A percentile compares a stretch with the other conserved stretches of the same genome.
Evolutionary conservation across 2,329 filamentous ascomycete species (phyloP).

Genomic region (Alternaria arborescens): DNA sequence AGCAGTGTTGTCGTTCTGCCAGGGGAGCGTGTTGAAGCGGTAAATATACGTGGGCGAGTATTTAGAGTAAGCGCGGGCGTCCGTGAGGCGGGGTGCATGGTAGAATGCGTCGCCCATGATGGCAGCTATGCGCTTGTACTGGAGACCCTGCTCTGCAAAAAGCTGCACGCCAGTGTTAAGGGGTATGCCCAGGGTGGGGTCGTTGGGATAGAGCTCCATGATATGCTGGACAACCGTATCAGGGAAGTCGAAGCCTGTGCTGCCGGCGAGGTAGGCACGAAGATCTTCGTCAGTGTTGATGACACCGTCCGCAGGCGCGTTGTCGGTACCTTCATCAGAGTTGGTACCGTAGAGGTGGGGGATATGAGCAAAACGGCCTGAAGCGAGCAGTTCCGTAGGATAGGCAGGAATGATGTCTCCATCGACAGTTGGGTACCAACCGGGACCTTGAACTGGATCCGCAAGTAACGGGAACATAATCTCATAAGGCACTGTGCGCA

Average conservation of each 20-base stretch:
- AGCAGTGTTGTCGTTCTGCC: constrained; percentile 34
- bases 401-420: constrained; percentile 65
- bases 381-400: constrained; percentile 62
- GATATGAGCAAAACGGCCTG: constrained; percentile 69
- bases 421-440: constrained; percentile 61
- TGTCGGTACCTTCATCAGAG: constrained; percentile 70
- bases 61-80: constrained; percentile 57
- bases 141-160: constrained; percentile 46
- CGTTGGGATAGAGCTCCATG: constrained; percentile 48
- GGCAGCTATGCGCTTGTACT: constrained; percentile 65
- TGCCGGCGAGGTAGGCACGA: constrained; percentile 44
- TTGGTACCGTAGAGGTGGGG: constrained; percentile 71
- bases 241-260: constrained; percentile 45
- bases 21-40: constrained; percentile 63
- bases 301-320: constrained; percentile 60
- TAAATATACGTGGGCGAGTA: constrained; percentile 65
- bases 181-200: constrained; percentile 44
- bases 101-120: constrained; percentile 64
- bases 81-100: constrained; percentile 61
- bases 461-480: constrained; percentile 65
- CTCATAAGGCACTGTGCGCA: constrained; percentile 69
- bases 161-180: constrained; percentile 43
- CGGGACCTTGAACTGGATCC: constrained; percentile 46
- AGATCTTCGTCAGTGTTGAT: constrained; percentile 66
- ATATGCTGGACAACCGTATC: constrained; percentile 41